Evolutionary conservation across 345 rosid species (phyloP), one percentile per base, ranked within the genome.

Genomic region (Rhodamnia argentea): DNA sequence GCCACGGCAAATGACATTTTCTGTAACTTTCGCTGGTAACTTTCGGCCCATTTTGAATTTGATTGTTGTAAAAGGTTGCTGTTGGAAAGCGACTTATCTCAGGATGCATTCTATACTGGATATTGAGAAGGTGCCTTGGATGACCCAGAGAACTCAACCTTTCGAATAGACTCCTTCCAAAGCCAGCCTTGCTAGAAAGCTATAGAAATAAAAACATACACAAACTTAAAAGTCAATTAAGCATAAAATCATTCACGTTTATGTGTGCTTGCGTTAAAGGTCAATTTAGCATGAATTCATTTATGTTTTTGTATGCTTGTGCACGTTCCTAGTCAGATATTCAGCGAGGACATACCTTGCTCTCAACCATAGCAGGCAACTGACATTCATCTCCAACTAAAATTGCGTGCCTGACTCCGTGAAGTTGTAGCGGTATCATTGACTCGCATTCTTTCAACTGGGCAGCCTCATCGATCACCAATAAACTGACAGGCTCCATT

Each of bases 361-460:
- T 86, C 56, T 86, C 62, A 18, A 86, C 87, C 42, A 82, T 82
- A 24, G 87, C 59, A 27, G 87, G 84, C 42, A 86, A 27, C 84
- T 86, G 87, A 15, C 44, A 12, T 50, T 86, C 87, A 82, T 86
- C 87, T 22, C 87, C 87, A 6, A 86, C 74, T 50, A 86, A 84
- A 82, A 86, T 37, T 1, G 87, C 84, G 2, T 86, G 87, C 47
- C 24, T 86, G 1, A 82, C 37, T 14, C 84, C 84, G 0, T 4
- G 56, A 82, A 86, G 84, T 52, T 86, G 84, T 13, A 86, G 57
- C 13, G 87, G 87, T 18, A 85, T 85, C 74, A 78, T 18, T 22
- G 84, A 85, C 74, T 85, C 87, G 26, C 84, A 85, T 85, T 86
- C 87, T 59, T 82, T 86, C 51, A 86, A 58, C 81, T 81, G 84